These are phyloP conservation scores for Fraxinus sp. DNA, from an alignment of 305 asterid species.

Conservation along the genomic window DNA sequence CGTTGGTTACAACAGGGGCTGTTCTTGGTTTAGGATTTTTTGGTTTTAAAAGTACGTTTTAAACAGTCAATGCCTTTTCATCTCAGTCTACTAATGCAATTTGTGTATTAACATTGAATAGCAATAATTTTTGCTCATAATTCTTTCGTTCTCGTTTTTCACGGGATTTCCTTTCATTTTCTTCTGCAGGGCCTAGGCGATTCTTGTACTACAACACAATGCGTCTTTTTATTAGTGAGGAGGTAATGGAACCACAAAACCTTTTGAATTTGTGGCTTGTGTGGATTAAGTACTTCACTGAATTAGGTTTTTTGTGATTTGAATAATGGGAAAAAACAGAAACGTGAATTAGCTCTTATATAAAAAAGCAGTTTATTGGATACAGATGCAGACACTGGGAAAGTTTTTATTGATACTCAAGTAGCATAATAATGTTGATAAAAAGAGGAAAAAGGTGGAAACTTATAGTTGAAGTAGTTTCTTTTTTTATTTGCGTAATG, in stretches of 20 bases:
- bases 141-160: conserved; percentile 20
- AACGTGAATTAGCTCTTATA: neutral
- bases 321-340: neutral
- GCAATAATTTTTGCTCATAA: conserved; percentile 8
- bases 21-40: conserved; percentile 63
- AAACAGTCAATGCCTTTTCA: conserved; percentile 2
- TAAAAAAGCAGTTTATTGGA: neutral
- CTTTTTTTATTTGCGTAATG: neutral
- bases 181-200: conserved; percentile 68
- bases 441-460: neutral
- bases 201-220: conserved; percentile 65
- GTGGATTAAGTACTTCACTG: neutral
- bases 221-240: conserved; percentile 64
- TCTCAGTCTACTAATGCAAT: neutral
- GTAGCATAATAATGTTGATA: neutral
- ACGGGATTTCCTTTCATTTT: conserved; percentile 26
- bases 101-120: neutral
- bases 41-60: conserved; percentile 69
- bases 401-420: neutral
- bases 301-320: neutral
- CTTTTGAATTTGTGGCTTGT: neutral
- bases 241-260: conserved; percentile 44
- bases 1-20: conserved; percentile 62
- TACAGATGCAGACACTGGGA: neutral
- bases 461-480: neutral